Evolutionary conservation across 148 eudicot genomes (phyloP).

Genomic region (Heliamphora exappendiculata): DNA sequence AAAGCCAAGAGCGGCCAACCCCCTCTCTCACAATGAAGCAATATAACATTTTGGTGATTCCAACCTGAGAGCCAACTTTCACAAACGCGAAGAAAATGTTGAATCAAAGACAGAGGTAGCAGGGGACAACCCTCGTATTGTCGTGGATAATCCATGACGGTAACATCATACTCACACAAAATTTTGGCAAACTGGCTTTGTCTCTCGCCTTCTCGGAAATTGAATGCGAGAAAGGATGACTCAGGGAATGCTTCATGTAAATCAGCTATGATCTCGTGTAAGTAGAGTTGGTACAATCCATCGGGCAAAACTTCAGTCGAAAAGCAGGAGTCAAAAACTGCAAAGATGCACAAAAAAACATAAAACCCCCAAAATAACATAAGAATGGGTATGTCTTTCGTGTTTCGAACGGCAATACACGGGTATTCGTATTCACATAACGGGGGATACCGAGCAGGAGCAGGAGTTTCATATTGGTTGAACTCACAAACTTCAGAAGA

Average conservation of each 20-base stretch:
- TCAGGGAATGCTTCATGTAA: conserved; percentile 75
- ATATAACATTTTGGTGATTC: conserved; percentile 73
- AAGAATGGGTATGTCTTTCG: neutral
- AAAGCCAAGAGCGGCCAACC: conserved; percentile 95
- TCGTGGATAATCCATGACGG: conserved; percentile 90
- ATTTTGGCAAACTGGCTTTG: conserved; percentile 83
- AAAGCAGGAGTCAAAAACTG: conserved; percentile 99
- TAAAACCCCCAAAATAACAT: neutral
- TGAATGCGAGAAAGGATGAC: conserved; percentile 95
- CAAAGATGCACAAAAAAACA: conserved; percentile 20
- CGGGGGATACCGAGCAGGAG: neutral
- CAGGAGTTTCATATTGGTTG: neutral
- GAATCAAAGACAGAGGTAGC: conserved; percentile 77
- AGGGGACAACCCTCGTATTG: conserved; percentile 99
- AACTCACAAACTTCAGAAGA: neutral
- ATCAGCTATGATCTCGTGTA: conserved; percentile 77
- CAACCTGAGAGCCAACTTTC: conserved; percentile 84
- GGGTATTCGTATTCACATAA: neutral
- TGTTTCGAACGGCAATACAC: neutral
- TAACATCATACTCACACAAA: conserved; percentile 84
- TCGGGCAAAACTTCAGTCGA: conserved; percentile 92
- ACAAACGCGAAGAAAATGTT: conserved; percentile 87
- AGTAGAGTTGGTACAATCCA: conserved; percentile 82
- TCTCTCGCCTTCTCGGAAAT: conserved; percentile 97
- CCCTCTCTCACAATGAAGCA: conserved; percentile 98